These are phyloP conservation scores for Candida yuanshanica DNA, from an alignment of 805 yeast genomes.

Conservation along the genomic window DNA sequence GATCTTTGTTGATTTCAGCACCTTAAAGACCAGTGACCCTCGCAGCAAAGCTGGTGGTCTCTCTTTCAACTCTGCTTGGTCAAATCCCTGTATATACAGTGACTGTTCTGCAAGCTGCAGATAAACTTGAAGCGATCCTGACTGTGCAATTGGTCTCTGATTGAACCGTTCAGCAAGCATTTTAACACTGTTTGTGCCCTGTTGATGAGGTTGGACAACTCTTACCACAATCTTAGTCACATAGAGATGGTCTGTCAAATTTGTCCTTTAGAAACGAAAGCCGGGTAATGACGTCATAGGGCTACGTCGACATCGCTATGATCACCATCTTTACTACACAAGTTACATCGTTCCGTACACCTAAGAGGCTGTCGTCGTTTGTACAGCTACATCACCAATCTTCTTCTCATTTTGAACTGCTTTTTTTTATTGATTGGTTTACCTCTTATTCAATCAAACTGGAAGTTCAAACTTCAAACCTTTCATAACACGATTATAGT, in stretches of 20 bases:
- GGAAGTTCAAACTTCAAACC: constrained; percentile 77
- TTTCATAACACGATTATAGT: constrained; percentile 74
- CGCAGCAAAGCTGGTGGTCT: constrained; percentile 76
- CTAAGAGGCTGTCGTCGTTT: too few species aligned
- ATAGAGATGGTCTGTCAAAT: too few species aligned
- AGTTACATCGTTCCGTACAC: too few species aligned
- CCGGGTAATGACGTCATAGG: too few species aligned
- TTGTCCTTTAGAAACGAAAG: too few species aligned
- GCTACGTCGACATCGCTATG: too few species aligned
- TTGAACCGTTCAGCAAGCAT: neutral
- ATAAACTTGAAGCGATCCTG: constrained; percentile 64
- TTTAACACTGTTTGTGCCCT: too few species aligned
- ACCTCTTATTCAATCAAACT: constrained; percentile 1
- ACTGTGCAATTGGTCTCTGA: constrained; percentile 46
- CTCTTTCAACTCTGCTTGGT: constrained; percentile 51
- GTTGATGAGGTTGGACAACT: too few species aligned
- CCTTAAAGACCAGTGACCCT: constrained; percentile 68
- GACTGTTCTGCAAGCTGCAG: constrained; percentile 75
- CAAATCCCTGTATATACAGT: constrained; percentile 78
- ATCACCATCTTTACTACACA: too few species aligned
- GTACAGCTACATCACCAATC: neutral
- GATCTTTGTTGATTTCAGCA: constrained; percentile 66
- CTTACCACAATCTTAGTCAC: too few species aligned
- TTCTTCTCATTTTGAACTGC: neutral
- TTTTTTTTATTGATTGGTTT: neutral